Evolutionary conservation across 1,284 basidiomycete species (phyloP).

Genomic region (Earliella scabrosa): DNA sequence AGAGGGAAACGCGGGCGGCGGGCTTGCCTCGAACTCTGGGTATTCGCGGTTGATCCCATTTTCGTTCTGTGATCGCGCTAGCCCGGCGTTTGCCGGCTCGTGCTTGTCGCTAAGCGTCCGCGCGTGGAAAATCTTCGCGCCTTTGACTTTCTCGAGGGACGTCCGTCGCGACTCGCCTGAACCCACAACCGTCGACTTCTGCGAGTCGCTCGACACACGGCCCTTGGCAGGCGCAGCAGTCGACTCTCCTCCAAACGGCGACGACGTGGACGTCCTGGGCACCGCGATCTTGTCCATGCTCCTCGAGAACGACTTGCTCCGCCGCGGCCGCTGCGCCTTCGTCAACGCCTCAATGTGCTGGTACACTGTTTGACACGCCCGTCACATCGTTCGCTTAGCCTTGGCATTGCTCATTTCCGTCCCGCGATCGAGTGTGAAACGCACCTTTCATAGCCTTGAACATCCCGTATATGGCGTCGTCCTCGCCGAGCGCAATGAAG

Average conservation of each 20-base stretch:
- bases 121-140: slow-evolving; percentile 58
- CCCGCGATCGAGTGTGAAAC: slow-evolving; percentile 9
- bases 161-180: slow-evolving; percentile 42
- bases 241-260: slow-evolving; percentile 21
- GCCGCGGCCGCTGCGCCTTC: slow-evolving; percentile 56
- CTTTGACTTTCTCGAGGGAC: slow-evolving; percentile 63
- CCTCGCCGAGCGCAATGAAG: slow-evolving; percentile 86
- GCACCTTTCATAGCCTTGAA: slow-evolving; percentile 88
- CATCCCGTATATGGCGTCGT: slow-evolving; percentile 80
- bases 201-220: slow-evolving; percentile 50
- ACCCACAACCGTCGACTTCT: slow-evolving; percentile 26
- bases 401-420: not conserved
- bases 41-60: slow-evolving; percentile 28
- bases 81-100: slow-evolving; percentile 25
- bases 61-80: slow-evolving; percentile 39
- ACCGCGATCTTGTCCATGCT: slow-evolving; percentile 30
- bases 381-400: not conserved
- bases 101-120: slow-evolving; percentile 37
- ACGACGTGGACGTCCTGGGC: slow-evolving; percentile 26
- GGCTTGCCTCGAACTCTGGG: slow-evolving; percentile 30
- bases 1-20: slow-evolving; percentile 9
- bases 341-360: slow-evolving; percentile 76
- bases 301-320: slow-evolving; percentile 72
- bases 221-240: slow-evolving; percentile 21
- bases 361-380: slow-evolving; percentile 56